phyloP scores from a whole-genome alignment of 768 basidiomycete genomes.

The Trametes maxima region DNA sequence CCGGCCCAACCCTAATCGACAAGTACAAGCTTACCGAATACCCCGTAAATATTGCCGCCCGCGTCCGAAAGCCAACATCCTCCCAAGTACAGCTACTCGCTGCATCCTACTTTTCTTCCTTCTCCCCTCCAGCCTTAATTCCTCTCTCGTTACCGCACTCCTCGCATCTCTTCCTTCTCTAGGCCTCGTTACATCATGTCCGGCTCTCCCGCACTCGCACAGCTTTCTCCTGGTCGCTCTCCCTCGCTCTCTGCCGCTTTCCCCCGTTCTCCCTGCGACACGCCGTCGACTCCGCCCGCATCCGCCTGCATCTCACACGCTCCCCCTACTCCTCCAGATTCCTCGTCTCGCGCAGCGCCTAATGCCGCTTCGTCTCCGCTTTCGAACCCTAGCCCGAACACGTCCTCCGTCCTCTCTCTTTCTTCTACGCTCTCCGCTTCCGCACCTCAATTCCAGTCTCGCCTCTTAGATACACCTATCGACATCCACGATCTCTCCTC shows the following conservation, averaged over 20 bases:
- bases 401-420: conserved; percentile 9
- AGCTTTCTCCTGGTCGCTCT: conserved; percentile 17
- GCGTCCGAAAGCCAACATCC: conserved; percentile 1
- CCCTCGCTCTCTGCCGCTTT: conserved; percentile 20
- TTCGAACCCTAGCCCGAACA: conserved; percentile 3
- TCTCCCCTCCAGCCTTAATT: neutral
- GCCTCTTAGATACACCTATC: conserved; percentile 23
- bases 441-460: conserved; percentile 23
- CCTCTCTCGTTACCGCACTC: neutral
- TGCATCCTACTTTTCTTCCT: conserved; percentile 21
- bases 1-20: conserved; percentile 15
- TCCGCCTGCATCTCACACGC: conserved; percentile 1
- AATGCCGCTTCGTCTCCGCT: conserved; percentile 2
- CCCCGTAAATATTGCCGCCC: conserved; percentile 6
- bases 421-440: conserved; percentile 20
- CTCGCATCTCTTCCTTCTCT: neutral
- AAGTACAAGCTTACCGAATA: conserved; percentile 11
- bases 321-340: conserved; percentile 21
- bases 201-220: conserved; percentile 15
- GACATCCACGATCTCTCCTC: conserved; percentile 21
- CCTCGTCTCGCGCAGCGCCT: conserved; percentile 7
- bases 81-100: conserved; percentile 23
- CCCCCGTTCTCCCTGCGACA: conserved; percentile 15
- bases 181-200: conserved; percentile 9
- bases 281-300: conserved; percentile 15